Conservation (phyloP, 148 eudicot species). For the Fagopyrum homotropicum region DNA sequence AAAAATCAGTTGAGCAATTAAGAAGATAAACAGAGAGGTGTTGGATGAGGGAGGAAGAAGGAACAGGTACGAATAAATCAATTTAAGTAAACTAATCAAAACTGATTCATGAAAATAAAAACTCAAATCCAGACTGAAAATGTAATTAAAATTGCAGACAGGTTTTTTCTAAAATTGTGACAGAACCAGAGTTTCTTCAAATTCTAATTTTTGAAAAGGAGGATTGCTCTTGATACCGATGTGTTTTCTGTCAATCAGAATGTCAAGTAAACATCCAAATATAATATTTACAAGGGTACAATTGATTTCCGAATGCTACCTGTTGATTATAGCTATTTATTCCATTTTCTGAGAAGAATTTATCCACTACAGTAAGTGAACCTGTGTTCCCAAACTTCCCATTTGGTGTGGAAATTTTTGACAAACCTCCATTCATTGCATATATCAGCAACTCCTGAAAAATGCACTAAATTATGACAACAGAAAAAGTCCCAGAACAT, state of each 20-base stretch:
- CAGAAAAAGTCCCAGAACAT: background rate
- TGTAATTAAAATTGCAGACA: no score
- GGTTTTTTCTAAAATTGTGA: no score
- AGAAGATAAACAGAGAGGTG: no score
- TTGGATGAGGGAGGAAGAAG: no score
- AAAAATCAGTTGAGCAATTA: no score
- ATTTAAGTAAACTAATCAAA: no score
- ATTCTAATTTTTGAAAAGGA: no score
- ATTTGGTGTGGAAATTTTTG: constrained; percentile 87
- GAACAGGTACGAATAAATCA: no score
- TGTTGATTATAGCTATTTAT: constrained; percentile 83
- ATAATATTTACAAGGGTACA: background rate
- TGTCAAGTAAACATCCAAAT: background rate
- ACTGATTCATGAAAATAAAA: no score
- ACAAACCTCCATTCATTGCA: constrained; percentile 93
- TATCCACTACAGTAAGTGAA: constrained; percentile 81
- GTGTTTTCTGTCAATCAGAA: background rate
- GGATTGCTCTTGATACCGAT: no score
- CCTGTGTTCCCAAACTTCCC: constrained; percentile 48
- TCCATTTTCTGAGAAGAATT: constrained; percentile 84
- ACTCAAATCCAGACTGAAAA: no score
- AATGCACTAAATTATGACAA: constrained; percentile 3
- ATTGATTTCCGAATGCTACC: constrained; percentile 35
- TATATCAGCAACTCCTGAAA: constrained; percentile 66
- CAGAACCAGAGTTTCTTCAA: no score